phyloP scores from a whole-genome alignment of 2,329 filamentous ascomycete genomes.

The Alternaria sp. region DNA sequence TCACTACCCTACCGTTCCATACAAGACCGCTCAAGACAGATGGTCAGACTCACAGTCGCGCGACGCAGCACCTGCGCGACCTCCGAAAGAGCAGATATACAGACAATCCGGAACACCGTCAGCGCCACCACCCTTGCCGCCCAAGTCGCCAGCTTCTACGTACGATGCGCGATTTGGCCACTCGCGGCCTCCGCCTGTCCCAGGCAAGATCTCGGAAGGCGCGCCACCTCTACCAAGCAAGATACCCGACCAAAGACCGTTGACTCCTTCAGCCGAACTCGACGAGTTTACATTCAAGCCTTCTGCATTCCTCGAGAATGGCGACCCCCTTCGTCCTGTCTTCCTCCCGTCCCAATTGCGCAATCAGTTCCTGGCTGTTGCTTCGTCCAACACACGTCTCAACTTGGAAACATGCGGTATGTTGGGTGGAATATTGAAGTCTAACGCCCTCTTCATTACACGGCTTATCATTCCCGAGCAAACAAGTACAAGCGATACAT shows the following conservation, averaged over 20 bases:
- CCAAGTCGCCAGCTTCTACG: conserved; percentile 36
- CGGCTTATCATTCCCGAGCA: conserved; percentile 91
- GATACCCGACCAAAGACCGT: conserved; percentile 41
- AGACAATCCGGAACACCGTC: conserved; percentile 33
- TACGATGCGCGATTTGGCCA: conserved; percentile 21
- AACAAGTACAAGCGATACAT: conserved; percentile 88
- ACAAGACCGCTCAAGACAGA: conserved; percentile 48
- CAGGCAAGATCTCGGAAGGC: conserved; percentile 38
- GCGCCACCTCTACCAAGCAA: conserved; percentile 46
- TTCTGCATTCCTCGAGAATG: conserved; percentile 88
- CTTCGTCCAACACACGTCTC: conserved; percentile 76
- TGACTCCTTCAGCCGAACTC: conserved; percentile 52
- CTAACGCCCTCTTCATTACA: conserved; percentile 92
- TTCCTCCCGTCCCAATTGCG: conserved; percentile 84
- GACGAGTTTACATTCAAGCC: conserved; percentile 82
- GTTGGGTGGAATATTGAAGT: conserved; percentile 87
- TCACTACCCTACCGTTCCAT: conserved; percentile 57
- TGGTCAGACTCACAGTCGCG: conserved; percentile 37
- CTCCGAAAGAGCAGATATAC: conserved; percentile 44
- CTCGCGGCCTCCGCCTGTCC: conserved; percentile 38
- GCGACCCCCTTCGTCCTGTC: conserved; percentile 83
- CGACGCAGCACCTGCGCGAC: conserved; percentile 51
- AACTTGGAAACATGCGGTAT: conserved; percentile 97
- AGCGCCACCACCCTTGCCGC: conserved; percentile 40
- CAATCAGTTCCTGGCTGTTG: conserved; percentile 75